A percentile compares a stretch with the other conserved stretches of the same genome.
Evolutionary conservation across 169 alveolate genomes (phyloP).

Genomic region (Plasmodium ovale): DNA sequence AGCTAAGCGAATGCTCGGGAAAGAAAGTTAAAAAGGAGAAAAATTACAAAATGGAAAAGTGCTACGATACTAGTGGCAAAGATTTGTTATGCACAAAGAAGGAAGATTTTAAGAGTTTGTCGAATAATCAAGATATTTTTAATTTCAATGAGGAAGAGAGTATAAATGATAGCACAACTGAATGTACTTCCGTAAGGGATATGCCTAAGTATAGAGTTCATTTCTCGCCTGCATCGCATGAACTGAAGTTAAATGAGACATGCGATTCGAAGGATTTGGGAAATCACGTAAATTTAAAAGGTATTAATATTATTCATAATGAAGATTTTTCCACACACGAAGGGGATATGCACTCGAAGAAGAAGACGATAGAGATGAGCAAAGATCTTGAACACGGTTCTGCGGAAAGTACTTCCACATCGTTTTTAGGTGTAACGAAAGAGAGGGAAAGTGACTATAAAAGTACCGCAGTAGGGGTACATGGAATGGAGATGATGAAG

Average conservation of each 20-base stretch:
- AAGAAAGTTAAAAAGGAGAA: background rate
- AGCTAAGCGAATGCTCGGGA: background rate
- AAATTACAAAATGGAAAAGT: background rate
- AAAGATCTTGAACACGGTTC: too few species aligned
- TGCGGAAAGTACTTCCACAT: too few species aligned
- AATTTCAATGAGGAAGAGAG: slow-evolving; percentile 51
- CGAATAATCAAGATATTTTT: slow-evolving; percentile 13
- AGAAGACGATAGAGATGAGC: too few species aligned
- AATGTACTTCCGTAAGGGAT: slow-evolving; percentile 33
- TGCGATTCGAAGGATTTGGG: background rate
- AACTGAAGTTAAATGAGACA: slow-evolving; percentile 4
- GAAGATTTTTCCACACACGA: background rate
- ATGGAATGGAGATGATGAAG: too few species aligned
- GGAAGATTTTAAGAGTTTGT: slow-evolving; percentile 12
- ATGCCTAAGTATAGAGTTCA: background rate
- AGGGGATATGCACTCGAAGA: too few species aligned
- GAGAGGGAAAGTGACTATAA: too few species aligned
- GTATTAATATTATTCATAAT: background rate
- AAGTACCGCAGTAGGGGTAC: too few species aligned
- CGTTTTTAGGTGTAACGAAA: too few species aligned
- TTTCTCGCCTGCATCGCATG: background rate
- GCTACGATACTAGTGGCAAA: background rate
- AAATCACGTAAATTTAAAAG: background rate
- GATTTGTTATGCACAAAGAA: background rate
- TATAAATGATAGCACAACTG: slow-evolving; percentile 54